Evolutionary conservation across 768 basidiomycete genomes (phyloP).

Genomic region (Lentinula lateritia): DNA sequence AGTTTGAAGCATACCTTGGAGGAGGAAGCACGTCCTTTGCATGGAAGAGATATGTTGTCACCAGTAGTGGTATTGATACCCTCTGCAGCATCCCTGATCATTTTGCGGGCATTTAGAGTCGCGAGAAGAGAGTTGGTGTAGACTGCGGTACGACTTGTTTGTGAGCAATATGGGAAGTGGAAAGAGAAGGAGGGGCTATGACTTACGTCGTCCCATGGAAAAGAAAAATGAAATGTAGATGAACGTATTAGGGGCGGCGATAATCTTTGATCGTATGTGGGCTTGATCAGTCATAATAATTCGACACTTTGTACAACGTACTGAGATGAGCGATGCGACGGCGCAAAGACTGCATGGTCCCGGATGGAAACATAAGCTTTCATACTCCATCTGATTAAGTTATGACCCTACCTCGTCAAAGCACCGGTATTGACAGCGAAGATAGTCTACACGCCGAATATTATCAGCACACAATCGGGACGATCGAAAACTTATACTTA

Average conservation of each 20-base stretch:
- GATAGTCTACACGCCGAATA: constrained; percentile 25
- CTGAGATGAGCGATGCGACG: constrained; percentile 48
- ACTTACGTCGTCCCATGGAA: constrained; percentile 52
- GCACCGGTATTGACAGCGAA: constrained; percentile 40
- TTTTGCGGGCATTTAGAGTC: constrained; percentile 23
- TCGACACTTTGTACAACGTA: constrained; percentile 10
- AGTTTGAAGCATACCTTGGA: background rate
- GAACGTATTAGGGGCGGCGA: constrained; percentile 40
- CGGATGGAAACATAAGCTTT: background rate
- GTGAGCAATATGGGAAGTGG: background rate
- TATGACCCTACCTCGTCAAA: constrained; percentile 26
- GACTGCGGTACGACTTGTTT: constrained; percentile 14
- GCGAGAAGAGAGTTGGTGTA: constrained; percentile 26
- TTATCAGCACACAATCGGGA: background rate
- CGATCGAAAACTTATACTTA: constrained; percentile 11
- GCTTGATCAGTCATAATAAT: background rate
- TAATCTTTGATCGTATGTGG: constrained; percentile 29
- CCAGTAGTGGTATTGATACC: background rate
- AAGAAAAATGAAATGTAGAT: constrained; percentile 59
- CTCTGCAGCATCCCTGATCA: constrained; percentile 7
- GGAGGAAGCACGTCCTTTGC: background rate
- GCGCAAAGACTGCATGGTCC: constrained; percentile 39
- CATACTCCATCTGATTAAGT: background rate
- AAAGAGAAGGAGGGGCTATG: constrained; percentile 14
- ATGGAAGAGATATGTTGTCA: background rate